These are phyloP conservation scores for Monosporozyma siamensis DNA, from an alignment of 805 yeast genomes.

Conservation along the genomic window DNA sequence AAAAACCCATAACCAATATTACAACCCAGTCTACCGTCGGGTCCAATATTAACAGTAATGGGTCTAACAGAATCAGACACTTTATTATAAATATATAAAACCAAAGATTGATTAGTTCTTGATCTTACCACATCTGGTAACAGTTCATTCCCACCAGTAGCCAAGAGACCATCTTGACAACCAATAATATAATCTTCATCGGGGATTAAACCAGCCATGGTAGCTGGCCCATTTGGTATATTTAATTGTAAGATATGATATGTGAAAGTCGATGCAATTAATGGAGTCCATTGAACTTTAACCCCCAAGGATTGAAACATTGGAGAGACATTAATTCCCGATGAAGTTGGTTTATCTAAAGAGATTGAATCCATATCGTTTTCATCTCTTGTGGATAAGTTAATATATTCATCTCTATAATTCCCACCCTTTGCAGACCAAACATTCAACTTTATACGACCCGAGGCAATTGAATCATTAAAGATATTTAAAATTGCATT, in stretches of 20 bases:
- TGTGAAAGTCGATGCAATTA: slow-evolving; percentile 67
- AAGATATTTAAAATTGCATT: slow-evolving; percentile 27
- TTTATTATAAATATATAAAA: slow-evolving; percentile 74
- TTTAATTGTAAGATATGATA: slow-evolving; percentile 78
- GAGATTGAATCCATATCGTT: slow-evolving; percentile 20
- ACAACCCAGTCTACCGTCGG: slow-evolving; percentile 79
- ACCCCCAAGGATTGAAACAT: slow-evolving; percentile 49
- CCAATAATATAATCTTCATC: slow-evolving; percentile 85
- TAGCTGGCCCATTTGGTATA: slow-evolving; percentile 67
- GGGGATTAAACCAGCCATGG: slow-evolving; percentile 70
- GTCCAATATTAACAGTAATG: slow-evolving; percentile 75
- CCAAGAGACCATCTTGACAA: slow-evolving; percentile 73
- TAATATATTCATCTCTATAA: slow-evolving; percentile 33
- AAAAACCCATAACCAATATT: slow-evolving; percentile 90
- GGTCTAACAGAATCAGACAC: slow-evolving; percentile 82
- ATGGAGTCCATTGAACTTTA: slow-evolving; percentile 66
- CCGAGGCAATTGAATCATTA: slow-evolving; percentile 19
- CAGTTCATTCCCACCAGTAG: slow-evolving; percentile 80
- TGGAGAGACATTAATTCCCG: slow-evolving; percentile 14
- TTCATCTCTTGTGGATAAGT: slow-evolving; percentile 26
- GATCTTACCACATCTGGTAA: slow-evolving; percentile 58
- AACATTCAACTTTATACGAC: slow-evolving; percentile 42
- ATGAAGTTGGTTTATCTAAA: slow-evolving; percentile 23
- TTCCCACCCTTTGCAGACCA: slow-evolving; percentile 87
- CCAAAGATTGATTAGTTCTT: slow-evolving; percentile 37